Conservation (phyloP, 306 rosid species). For the Sechiopsis laciniata region DNA sequence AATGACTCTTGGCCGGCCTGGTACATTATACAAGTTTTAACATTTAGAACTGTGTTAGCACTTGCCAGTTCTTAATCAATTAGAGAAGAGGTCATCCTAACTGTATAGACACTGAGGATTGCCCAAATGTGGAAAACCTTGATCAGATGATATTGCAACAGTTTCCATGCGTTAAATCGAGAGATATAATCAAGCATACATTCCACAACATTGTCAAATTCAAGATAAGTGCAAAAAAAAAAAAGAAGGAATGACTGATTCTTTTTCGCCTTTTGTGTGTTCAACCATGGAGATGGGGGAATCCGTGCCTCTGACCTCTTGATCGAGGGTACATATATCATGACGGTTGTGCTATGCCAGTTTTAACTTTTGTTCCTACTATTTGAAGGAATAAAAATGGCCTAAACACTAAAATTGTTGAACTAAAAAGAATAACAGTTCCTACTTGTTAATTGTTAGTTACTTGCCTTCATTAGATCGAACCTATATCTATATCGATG, state of each 20-base stretch:
- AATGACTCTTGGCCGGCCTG: slow-evolving; percentile 99
- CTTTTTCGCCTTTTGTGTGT: neutral
- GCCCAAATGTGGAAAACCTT: neutral
- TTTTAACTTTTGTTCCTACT: neutral
- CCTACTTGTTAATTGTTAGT: neutral
- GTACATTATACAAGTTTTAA: slow-evolving; percentile 21
- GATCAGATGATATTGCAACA: neutral
- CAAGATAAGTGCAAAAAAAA: neutral
- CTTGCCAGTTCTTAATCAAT: slow-evolving; percentile 7
- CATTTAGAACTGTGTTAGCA: slow-evolving; percentile 11
- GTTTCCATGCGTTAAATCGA: neutral
- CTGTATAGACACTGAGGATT: neutral
- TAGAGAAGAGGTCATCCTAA: neutral
- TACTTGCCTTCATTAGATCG: neutral
- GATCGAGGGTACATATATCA: neutral
- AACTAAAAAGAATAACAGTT: neutral
- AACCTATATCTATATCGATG: slow-evolving; percentile 5
- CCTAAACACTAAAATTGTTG: neutral
- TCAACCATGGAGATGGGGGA: neutral
- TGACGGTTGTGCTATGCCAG: too few relatives aligned
- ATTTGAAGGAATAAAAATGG: neutral
- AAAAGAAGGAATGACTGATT: neutral
- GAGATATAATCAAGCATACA: neutral
- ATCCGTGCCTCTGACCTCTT: neutral
- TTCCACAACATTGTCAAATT: neutral